Evolutionary conservation across 331 rosid species (phyloP), one percentile per base, ranked within the genome.

Genomic region (Prunus yedoensis): DNA sequence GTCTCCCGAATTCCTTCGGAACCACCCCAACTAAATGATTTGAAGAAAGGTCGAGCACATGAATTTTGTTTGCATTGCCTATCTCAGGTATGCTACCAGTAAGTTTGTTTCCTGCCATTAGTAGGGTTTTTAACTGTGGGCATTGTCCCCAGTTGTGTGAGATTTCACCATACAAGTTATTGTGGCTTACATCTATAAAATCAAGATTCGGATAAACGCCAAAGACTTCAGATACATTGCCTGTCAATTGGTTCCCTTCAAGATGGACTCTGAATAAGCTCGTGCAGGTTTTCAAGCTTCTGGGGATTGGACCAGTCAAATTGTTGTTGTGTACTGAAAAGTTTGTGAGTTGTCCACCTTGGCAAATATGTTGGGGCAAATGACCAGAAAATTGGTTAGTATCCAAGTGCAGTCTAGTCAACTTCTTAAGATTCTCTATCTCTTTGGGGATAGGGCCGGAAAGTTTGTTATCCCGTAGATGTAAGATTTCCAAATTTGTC

Each of bases 211-310:
- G 86, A 74, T 84, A 79, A 8, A 79, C 49, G 35, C 88, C 88
- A 10, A 87, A 82, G 41, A 27, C 82, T 70, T 82, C 71, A 11
- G 79, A 16, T 12, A 84, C 74, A 78, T 82, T 84, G 58, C 88
- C 85, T 0, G 5, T 64, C 60, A 84, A 23, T 5, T 30, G 70
- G 69, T 87, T 87, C 8, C 38, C 41, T 4, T 54, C 82, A 11
- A 86, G 25, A 66, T 73, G 79, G 20, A 82, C 23, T 74, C 87
- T 82, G 0, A 32, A 18, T 43, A 84, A 79, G 51, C 47, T 76
- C 0, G 81, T 50, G 76, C 88, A 84, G 75, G 82, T 81, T 56
- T 53, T 82, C 76, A 85, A 71, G 66, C 79, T 85, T 41, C 23
- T 75, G 9, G 20, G 87, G 78, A 87, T 51, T 52, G 46, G 12